Evolutionary conservation across 2,329 filamentous ascomycete genomes (phyloP), one percentile per base, ranked within the genome.

Genomic region (Plectosphaerella sp.): DNA sequence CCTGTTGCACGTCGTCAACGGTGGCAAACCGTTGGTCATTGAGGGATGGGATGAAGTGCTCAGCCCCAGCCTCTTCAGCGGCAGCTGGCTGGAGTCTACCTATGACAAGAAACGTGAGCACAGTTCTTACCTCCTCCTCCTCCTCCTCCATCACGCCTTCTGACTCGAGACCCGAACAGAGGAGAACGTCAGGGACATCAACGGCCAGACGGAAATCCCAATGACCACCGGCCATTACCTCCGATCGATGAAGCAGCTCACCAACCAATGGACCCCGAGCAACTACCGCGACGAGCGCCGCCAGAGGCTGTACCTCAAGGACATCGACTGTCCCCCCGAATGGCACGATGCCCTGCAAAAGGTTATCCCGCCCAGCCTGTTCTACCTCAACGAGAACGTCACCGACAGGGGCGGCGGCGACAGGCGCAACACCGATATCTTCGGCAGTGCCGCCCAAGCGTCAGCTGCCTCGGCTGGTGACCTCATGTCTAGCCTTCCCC

Each of bases 231-330:
- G 86, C 1, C 93, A 97, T 67, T 99, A 99, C 69, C 73, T 99
- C 35, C 87, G 89, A 57, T 92, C 91, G 48, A 88, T 97, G 87
- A 80, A 82, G 41, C 83, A 88, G 58, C 82, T 97, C 33, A 85
- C 92, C 1, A 87, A 93, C 48, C 91, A 96, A 65, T 96, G 90
- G 76, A 87, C 78, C 9, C 74, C 82, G 0, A 79, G 77, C 46
- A 93, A 89, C 57, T 96, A 88, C 65, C 86, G 86, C 54, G 88
- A 95, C 57, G 84, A 89, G 55, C 82, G 83, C 37, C 79, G 89
- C 20, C 94, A 99, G 65, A 84, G 94, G 12, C 83, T 97, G 2
- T 99, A 99, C 66, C 73, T 97, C 22, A 99, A 99, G 64, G 94
- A 99, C 64, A 97, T 99, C 54, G 94, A 99, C 67, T 97, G 92